phyloP scores from a whole-genome alignment of 495 filamentous ascomycete species.

The Staphylotrichum longicolle region DNA sequence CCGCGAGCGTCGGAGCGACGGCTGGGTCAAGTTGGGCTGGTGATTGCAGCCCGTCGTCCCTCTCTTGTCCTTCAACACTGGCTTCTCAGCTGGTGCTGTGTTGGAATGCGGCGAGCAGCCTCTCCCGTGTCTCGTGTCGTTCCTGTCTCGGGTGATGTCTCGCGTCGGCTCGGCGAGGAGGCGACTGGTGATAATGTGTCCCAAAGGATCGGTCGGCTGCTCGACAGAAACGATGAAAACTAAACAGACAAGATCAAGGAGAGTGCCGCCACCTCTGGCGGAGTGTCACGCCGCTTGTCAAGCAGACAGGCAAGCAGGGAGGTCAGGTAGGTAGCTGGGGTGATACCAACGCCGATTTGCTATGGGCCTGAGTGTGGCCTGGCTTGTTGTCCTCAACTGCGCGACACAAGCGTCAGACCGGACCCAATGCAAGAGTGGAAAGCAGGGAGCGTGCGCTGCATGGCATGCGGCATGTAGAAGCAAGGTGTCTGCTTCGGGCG shows the following conservation, averaged over 20 bases:
- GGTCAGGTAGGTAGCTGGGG: conserved; percentile 7
- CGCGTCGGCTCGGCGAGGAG: conserved; percentile 11
- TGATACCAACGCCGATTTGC: conserved; percentile 6
- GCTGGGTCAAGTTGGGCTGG: conserved; percentile 19
- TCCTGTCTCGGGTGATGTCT: not conserved
- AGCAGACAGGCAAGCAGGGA: not conserved
- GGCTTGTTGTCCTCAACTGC: conserved; percentile 6
- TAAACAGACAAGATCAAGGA: conserved; percentile 12
- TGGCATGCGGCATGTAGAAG: not conserved
- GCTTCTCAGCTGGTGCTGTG: not conserved
- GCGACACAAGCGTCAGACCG: conserved; percentile 12
- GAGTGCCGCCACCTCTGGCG: conserved; percentile 11
- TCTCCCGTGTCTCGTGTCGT: conserved; percentile 21
- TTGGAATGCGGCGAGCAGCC: conserved; percentile 18
- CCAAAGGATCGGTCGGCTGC: not conserved
- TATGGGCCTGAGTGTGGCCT: not conserved
- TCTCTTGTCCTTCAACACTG: no score
- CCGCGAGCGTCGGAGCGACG: conserved; percentile 33
- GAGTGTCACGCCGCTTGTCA: not conserved
- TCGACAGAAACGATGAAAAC: not conserved
- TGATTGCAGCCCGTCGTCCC: conserved; percentile 2
- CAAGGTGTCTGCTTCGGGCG: not conserved
- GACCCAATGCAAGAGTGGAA: conserved; percentile 13
- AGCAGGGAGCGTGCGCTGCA: conserved; percentile 2
- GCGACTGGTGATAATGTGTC: not conserved